A percentile compares a stretch with the other conserved stretches of the same genome.
phyloP scores from a whole-genome alignment of 768 basidiomycete genomes.

The Tulasnella sp. region DNA sequence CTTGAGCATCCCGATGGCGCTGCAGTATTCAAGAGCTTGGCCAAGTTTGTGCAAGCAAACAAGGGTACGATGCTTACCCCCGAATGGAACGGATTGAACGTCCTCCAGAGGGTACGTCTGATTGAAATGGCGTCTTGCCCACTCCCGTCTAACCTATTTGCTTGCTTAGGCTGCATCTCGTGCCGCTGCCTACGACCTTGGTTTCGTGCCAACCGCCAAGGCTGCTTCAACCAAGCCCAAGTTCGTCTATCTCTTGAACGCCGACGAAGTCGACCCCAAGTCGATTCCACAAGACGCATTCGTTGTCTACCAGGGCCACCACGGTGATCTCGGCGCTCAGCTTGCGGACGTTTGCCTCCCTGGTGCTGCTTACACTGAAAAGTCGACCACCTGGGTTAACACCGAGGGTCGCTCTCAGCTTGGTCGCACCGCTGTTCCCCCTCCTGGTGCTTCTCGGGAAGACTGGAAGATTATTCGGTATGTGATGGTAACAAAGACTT shows the following conservation, averaged over 20 bases:
- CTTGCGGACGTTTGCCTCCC: constrained; percentile 97
- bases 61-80: constrained; percentile 74
- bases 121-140: background rate
- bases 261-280: constrained; percentile 88
- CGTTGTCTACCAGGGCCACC: constrained; percentile 98
- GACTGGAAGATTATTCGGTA: constrained; percentile 97
- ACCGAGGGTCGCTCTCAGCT: constrained; percentile 93
- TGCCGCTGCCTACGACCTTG: constrained; percentile 91
- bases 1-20: constrained; percentile 83
- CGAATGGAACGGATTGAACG: constrained; percentile 94
- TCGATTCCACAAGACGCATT: constrained; percentile 91
- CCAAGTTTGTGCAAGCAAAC: constrained; percentile 80
- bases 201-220: constrained; percentile 83
- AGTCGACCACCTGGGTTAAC: constrained; percentile 90
- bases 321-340: constrained; percentile 95
- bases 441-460: constrained; percentile 93
- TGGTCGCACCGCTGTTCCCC: constrained; percentile 86
- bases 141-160: constrained; percentile 21
- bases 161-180: constrained; percentile 77
- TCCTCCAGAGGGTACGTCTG: constrained; percentile 81
- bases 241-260: constrained; percentile 95
- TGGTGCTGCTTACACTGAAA: constrained; percentile 92
- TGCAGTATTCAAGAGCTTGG: constrained; percentile 72
- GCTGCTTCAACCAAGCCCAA: constrained; percentile 80
- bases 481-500: constrained; percentile 38